Conservation (phyloP, 768 basidiomycete genomes). For the Obba rivulosa region DNA sequence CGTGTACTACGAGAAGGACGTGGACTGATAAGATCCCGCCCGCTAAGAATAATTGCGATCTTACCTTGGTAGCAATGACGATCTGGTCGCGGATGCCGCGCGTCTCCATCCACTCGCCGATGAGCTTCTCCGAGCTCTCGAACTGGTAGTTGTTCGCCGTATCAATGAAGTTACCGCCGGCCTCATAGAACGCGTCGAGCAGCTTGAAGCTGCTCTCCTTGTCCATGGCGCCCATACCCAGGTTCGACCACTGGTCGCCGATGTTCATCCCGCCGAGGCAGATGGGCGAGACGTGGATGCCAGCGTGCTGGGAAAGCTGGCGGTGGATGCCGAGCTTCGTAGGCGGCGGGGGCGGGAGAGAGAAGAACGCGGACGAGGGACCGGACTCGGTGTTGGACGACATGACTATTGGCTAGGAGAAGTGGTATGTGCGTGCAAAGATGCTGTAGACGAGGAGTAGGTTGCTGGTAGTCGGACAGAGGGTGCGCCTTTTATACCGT, state of each 20-base stretch:
- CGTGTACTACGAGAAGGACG: slow-evolving; percentile 19
- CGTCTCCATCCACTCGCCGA: slow-evolving; percentile 38
- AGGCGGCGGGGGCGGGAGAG: background rate
- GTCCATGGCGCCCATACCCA: slow-evolving; percentile 27
- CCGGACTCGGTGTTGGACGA: slow-evolving; percentile 29
- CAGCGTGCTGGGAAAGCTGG: background rate
- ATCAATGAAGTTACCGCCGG: slow-evolving; percentile 42
- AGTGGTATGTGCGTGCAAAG: too few species aligned
- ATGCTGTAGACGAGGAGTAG: too few species aligned
- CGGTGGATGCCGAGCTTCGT: background rate
- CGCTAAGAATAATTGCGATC: too few species aligned
- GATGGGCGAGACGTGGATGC: slow-evolving; percentile 19
- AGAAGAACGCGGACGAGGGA: slow-evolving; percentile 23
- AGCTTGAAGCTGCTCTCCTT: slow-evolving; percentile 35
- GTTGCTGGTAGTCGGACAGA: too few species aligned
- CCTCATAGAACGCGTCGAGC: slow-evolving; percentile 39
- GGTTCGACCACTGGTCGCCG: slow-evolving; percentile 30
- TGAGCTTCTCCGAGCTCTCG: slow-evolving; percentile 31
- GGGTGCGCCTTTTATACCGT: too few species aligned
- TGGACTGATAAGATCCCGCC: too few species aligned
- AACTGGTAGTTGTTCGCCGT: slow-evolving; percentile 38
- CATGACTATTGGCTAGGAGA: too few species aligned
- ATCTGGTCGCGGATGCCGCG: slow-evolving; percentile 32
- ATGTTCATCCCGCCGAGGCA: slow-evolving; percentile 34
- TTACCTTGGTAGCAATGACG: slow-evolving; percentile 27